Evolutionary conservation across 805 yeast species (phyloP), one percentile per base, ranked within the genome.

Genomic region (Zygoascus biomembranicola): DNA sequence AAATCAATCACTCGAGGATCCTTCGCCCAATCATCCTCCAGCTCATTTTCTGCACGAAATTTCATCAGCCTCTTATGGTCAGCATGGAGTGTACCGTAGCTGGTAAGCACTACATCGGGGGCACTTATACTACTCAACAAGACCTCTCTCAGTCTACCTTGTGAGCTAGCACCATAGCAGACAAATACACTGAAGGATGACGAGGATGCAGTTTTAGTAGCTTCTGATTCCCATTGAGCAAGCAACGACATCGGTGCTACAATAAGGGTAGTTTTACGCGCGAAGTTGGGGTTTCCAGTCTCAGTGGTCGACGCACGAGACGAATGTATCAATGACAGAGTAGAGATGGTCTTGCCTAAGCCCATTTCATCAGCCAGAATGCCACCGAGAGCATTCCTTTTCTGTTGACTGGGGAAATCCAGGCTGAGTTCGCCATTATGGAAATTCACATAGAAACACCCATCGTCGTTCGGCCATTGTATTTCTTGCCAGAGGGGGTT

Each of bases 361-460:
- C 98, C 98, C 98, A 90, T 90, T 66, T 90, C 98, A 70, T 90
- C 98, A 0, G 97, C 96, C 14, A 90, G 70, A 19, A 90, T 86
- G 1, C 98, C 98, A 39, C 98, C 97, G 49, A 75, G 74, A 49
- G 84, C 76, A 18, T 77, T 63, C 1, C 83, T 74, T 54, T 76
- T 79, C 43, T 89, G 71, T 5, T 18, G n/a, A 11, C 81, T 61
- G 1, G 97, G 97, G 56, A 78, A 80, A 20, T 77, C 76, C 14
- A 79, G 60, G 0, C 92, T 80, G 52, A 92, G 78, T 53, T 86
- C 90, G 4, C 97, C 97, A 52, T 85, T 80, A 63, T 83, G 85
- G 54, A 87, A 66, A 62, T 89, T 90, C 14, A 85, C 90, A 66
- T 84, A 90, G 61, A 90, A 90, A 45, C 62, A 31, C 4, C 57